phyloP scores from a whole-genome alignment of 768 basidiomycete genomes.

The Coprinopsis strossmayeri region DNA sequence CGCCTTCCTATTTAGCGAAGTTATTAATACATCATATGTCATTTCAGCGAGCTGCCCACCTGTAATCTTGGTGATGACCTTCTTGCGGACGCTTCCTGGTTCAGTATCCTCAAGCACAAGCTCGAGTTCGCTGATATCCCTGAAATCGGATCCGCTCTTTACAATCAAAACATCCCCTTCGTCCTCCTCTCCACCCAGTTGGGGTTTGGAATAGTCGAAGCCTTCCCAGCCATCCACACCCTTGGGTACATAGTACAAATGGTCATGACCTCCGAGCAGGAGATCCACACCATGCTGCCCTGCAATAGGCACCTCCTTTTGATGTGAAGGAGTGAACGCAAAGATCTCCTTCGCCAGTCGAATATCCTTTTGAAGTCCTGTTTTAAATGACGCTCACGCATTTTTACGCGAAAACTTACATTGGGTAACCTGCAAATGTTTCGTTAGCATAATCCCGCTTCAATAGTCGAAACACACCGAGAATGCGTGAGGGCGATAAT shows the following conservation, averaged over 20 bases:
- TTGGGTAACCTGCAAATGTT: constrained; percentile 35
- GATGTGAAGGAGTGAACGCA: constrained; percentile 52
- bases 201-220: constrained; percentile 43
- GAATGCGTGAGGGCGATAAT: constrained; percentile 85
- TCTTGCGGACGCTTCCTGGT: constrained; percentile 54
- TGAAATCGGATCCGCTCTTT: constrained; percentile 89
- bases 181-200: constrained; percentile 68
- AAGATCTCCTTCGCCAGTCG: constrained; percentile 58
- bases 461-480: constrained; percentile 35
- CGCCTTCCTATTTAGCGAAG: constrained; percentile 73
- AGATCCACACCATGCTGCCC: constrained; percentile 73
- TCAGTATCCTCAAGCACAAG: constrained; percentile 58
- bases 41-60: too few species aligned
- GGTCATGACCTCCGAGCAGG: constrained; percentile 86
- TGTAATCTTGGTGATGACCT: constrained; percentile 53
- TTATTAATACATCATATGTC: too few species aligned
- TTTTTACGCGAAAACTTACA: constrained; percentile 25
- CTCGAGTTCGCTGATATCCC: constrained; percentile 72
- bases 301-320: constrained; percentile 34
- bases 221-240: constrained; percentile 64
- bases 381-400: constrained; percentile 38
- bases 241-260: constrained; percentile 68
- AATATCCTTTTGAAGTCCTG: constrained; percentile 52
- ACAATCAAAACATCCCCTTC: constrained; percentile 64
- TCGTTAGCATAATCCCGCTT: background rate